These are phyloP conservation scores for Tuber brumale DNA, from an alignment of 495 filamentous ascomycete species.

Conservation along the genomic window DNA sequence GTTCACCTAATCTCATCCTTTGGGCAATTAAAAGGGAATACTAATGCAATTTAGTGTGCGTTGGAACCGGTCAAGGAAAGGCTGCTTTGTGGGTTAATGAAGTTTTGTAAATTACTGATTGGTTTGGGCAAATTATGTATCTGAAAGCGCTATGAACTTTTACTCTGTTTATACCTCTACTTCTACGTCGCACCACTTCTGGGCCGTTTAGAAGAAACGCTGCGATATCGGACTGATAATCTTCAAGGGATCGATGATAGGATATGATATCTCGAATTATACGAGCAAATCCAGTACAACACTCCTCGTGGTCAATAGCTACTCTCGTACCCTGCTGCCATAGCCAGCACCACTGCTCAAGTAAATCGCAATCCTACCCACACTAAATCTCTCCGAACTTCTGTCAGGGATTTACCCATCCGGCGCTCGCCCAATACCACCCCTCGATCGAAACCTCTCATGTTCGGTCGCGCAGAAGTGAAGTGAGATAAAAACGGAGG, in stretches of 20 bases:
- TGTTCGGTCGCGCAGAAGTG: not conserved
- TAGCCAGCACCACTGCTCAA: not conserved
- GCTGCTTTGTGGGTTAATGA: conserved; percentile 76
- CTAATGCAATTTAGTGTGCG: conserved; percentile 47
- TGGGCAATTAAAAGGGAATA: not conserved
- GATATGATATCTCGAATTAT: not conserved
- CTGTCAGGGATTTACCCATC: not conserved
- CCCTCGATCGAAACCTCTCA: not conserved
- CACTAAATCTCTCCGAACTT: not conserved
- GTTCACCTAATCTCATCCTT: not conserved
- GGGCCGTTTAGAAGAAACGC: not conserved
- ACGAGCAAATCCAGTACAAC: not conserved
- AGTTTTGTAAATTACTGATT: conserved; percentile 26
- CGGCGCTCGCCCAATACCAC: not conserved
- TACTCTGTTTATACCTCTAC: not conserved
- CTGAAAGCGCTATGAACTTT: not conserved
- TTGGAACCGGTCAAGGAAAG: conserved; percentile 68
- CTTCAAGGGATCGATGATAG: not conserved
- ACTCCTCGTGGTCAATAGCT: not conserved
- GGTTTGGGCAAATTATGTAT: not conserved
- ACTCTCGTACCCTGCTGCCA: not conserved
- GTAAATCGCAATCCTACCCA: not conserved
- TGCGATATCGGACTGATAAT: not conserved
- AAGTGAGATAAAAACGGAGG: not conserved
- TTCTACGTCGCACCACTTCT: not conserved